These are phyloP conservation scores for Xylariaceae sp. DNA, from an alignment of 2,329 filamentous ascomycete species.

Conservation along the genomic window DNA sequence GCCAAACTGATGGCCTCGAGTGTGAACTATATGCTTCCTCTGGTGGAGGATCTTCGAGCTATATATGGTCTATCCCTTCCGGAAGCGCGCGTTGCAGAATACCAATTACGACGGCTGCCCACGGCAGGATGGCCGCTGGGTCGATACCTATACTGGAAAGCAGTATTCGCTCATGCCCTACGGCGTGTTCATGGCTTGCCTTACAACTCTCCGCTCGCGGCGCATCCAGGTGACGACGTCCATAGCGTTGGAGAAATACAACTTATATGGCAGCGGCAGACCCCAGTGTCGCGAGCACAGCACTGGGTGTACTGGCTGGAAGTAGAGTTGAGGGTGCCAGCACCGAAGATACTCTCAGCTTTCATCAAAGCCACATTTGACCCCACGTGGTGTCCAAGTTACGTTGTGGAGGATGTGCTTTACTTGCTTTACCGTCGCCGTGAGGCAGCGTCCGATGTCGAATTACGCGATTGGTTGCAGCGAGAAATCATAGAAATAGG, in stretches of 20 bases:
- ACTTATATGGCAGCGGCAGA: no score
- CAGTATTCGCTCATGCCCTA: slow-evolving; percentile 15
- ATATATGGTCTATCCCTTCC: slow-evolving; percentile 23
- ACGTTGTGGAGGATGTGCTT: slow-evolving; percentile 31
- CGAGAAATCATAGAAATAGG: slow-evolving; percentile 20
- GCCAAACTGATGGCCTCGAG: slow-evolving; percentile 22
- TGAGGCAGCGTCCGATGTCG: not conserved
- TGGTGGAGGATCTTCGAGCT: slow-evolving; percentile 17
- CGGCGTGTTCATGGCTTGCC: not conserved
- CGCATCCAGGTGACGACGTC: not conserved
- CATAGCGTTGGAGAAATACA: no score
- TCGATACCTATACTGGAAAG: slow-evolving; percentile 30
- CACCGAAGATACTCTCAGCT: slow-evolving; percentile 17
- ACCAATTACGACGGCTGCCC: slow-evolving; percentile 27
- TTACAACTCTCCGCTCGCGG: not conserved
- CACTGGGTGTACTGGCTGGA: no score
- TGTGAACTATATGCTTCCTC: slow-evolving; percentile 16
- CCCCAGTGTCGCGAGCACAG: no score
- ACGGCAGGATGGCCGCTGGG: slow-evolving; percentile 24
- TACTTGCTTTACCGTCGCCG: slow-evolving; percentile 24
- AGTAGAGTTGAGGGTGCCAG: no score
- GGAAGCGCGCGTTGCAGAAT: slow-evolving; percentile 27
- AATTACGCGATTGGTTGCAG: not conserved
- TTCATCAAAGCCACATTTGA: slow-evolving; percentile 30
- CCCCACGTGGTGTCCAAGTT: slow-evolving; percentile 29